A percentile compares a stretch with the other conserved stretches of the same genome.
phyloP scores from a whole-genome alignment of 139 green algal genomes.

The Parachlorella kessleri region DNA sequence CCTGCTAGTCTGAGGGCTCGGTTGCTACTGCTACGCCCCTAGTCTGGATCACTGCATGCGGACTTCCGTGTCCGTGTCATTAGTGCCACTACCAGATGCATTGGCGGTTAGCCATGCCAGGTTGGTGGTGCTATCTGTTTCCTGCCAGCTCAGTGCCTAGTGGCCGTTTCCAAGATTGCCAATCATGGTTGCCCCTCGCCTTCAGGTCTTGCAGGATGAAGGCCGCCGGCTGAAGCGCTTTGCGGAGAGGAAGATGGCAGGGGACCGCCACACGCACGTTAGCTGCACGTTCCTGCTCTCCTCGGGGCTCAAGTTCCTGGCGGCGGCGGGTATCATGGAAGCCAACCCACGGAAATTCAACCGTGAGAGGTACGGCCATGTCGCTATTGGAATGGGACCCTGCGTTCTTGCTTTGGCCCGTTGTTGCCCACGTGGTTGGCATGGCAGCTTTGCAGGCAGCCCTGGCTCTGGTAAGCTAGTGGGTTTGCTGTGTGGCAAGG shows the following conservation, averaged over 20 bases:
- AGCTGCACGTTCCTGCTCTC: conserved; percentile 25
- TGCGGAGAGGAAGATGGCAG: conserved; percentile 14
- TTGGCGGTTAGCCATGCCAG: too few species aligned
- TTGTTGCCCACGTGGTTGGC: neutral
- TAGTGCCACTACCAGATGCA: too few species aligned
- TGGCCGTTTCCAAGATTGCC: too few species aligned
- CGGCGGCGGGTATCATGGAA: conserved; percentile 13
- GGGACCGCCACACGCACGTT: conserved; percentile 22
- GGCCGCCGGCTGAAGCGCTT: conserved; percentile 23
- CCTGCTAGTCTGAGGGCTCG: too few species aligned
- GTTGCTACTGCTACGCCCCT: too few species aligned
- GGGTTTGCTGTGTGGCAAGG: neutral
- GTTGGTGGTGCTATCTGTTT: too few species aligned
- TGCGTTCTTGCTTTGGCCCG: neutral
- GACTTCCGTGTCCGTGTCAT: too few species aligned
- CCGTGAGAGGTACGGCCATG: conserved; percentile 1
- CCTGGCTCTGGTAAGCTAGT: neutral
- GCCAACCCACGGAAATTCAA: conserved; percentile 11
- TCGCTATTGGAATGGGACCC: neutral
- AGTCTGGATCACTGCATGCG: too few species aligned
- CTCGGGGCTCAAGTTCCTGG: conserved; percentile 21
- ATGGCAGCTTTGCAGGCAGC: neutral
- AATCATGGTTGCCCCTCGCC: too few species aligned
- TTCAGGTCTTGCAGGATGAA: conserved; percentile 14
- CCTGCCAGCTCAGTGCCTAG: too few species aligned